Base-by-base conservation (phyloP, 2,329 filamentous ascomycete species). In the Diaporthe vexans region DNA sequence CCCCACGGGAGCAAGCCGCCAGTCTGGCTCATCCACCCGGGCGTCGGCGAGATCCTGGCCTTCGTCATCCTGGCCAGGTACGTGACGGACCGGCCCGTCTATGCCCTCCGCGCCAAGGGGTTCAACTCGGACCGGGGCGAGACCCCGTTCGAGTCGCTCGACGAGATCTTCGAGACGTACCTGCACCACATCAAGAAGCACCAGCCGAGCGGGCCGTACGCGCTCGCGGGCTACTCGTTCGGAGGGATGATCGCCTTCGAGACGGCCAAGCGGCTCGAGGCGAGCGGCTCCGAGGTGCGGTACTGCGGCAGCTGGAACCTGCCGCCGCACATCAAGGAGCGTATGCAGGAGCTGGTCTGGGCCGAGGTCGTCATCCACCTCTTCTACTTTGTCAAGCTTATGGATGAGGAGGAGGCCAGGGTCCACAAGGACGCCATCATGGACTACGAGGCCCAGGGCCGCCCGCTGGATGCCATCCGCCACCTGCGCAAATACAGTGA, bases 211-310 rank as follows among this genome's bases (percentile, higher is more conserved):
- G 88, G 88, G 0, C 88, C 88, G 0, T 90, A 90, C 76, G 85
- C 85, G 1, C 78, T 90, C 1, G 85, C 85, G 0, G 88, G 88
- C 0, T 90, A 90, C 77, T 85, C 82, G 5, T 89, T 86, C 76
- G 88, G 88, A 4, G 77, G 81, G 0, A 87, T 87, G 77, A 73
- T 89, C 0, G 85, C 87, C 0, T 90, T 89, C 74, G 88, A 90
- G 77, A 78, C 87, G 0, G 81, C 83, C n/a, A 89, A 90, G 78
- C 51, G 76, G 4, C 82, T 90, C 21, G 83, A 88, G 65, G 56
- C 52, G 0, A 72, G 79, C 3, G 83, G 82, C 0, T 81, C 84
- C 7, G 77, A 79, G 54, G 85, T 89, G 2, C 63, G 76, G 0
- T 89, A 89, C 78, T 78, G 87, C 0, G 87, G 81, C 8, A 80